phyloP scores from a whole-genome alignment of 1,139 yeast species.

The Blastobotrys persicus region DNA sequence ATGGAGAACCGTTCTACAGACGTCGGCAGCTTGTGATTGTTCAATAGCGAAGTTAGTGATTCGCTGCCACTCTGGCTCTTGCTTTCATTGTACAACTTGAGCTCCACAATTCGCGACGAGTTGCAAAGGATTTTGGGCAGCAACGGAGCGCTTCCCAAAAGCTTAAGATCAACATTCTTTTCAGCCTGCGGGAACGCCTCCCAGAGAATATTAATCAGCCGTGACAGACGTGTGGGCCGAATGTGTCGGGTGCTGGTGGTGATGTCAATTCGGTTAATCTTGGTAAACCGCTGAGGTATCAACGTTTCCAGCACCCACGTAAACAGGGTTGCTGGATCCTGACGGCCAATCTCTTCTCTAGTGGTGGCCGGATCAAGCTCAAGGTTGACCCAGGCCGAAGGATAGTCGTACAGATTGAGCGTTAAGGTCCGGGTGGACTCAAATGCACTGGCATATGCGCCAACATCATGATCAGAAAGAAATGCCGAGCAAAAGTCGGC shows the following conservation, averaged over 20 bases:
- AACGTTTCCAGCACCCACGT: slow-evolving; percentile 6
- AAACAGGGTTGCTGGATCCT: slow-evolving; percentile 7
- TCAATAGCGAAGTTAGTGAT: slow-evolving; percentile 1
- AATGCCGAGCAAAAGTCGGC: slow-evolving; percentile 3
- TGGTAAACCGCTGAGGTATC: not conserved
- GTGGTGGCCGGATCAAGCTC: slow-evolving; percentile 7
- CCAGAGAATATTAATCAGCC: slow-evolving; percentile 8
- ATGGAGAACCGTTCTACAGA: slow-evolving; percentile 7
- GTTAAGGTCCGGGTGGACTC: slow-evolving; percentile 7
- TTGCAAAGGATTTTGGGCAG: slow-evolving; percentile 1
- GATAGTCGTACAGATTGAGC: slow-evolving; percentile 5
- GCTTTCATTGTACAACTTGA: slow-evolving; percentile 4
- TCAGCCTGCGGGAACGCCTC: slow-evolving; percentile 5
- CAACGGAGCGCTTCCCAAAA: slow-evolving; percentile 5
- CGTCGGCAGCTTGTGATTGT: slow-evolving; percentile 1
- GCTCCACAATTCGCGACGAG: slow-evolving; percentile 4
- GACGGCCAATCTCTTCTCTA: slow-evolving; percentile 1
- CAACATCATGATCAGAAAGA: slow-evolving; percentile 5
- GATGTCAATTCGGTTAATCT: slow-evolving; percentile 6
- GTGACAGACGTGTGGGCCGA: slow-evolving; percentile 1
- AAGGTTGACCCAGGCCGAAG: slow-evolving; percentile 6
- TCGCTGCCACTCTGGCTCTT: not conserved
- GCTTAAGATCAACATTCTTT: slow-evolving; percentile 7
- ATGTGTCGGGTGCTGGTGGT: slow-evolving; percentile 9
- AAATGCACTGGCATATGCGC: not conserved